Base-by-base conservation (phyloP, 495 filamentous ascomycete genomes). In the Lasiosphaeria ovina region DNA sequence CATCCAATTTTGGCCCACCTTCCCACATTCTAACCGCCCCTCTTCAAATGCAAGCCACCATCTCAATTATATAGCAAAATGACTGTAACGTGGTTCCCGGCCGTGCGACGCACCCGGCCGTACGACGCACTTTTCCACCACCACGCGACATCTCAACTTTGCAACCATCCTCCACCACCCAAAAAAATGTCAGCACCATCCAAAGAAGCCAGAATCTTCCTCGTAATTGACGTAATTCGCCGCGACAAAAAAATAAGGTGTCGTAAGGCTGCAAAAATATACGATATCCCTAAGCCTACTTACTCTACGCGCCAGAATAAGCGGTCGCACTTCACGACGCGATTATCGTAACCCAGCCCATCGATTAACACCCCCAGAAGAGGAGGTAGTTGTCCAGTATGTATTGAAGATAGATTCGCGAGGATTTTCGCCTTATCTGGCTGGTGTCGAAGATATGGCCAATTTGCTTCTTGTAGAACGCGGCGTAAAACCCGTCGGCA, bases 341-440 rank as follows among this genome's bases (percentile, higher is more conserved):
- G 54, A 56, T 4, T n/a, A 6, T 7, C 54, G 54, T n/a, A n/a
- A n/a, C n/a, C n/a, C n/a, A n/a, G n/a, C n/a, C 36, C 35, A 56
- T 56, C 54, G 32, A 17, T 32, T 56, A 16, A 56, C 54, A 56
- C 6, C 10, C 11, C 14, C 17, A 7, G 54, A 56, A 32, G 54
- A 56, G 24, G 14, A 56, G n/a, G 38, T 31, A 6, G 35, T 57
- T 57, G 7, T 57, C 33, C 55, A 57, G 33, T 57, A 57, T 31
- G 35, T 57, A 57, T 48, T 57, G n/a, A 31, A 57, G 6, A 38
- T 57, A 48, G 55, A 57, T 49, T 32, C 42, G 55, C 55, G 55
- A 57, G 55, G 55, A 57, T 57, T 57, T 31, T 4, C 55, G 40
- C 55, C 55, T 31, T 17, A 31, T 4, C 38, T 32, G 8, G 33